A percentile compares a stretch with the other conserved stretches of the same genome.
These are phyloP conservation scores for Penicillium verrucosum DNA, from an alignment of 2,329 filamentous ascomycete genomes.

Conservation along the genomic window DNA sequence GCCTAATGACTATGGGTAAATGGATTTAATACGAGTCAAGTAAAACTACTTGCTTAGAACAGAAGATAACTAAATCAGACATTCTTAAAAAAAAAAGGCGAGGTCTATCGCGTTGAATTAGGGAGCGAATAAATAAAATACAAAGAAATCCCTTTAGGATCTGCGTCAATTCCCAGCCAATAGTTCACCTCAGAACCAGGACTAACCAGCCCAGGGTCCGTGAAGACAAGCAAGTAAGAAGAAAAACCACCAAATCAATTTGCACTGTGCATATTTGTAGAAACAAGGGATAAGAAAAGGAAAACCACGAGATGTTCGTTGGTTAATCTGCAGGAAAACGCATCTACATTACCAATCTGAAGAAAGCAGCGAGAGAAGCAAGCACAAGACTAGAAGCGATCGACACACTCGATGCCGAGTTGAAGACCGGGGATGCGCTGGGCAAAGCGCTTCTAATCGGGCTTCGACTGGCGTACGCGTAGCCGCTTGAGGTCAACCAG, in stretches of 20 bases:
- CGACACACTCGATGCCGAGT: conserved; percentile 12
- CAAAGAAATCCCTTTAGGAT: conserved; percentile 3
- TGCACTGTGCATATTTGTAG: conserved; percentile 6
- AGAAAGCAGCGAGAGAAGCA: conserved; percentile 12
- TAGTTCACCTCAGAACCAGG: not conserved
- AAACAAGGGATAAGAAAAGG: not conserved
- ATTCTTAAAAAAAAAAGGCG: conserved; percentile 3
- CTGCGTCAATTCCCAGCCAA: conserved; percentile 3
- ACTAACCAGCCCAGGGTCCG: not conserved
- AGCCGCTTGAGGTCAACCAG: conserved; percentile 5
- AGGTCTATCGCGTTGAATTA: conserved; percentile 13
- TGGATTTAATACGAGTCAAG: too few species aligned
- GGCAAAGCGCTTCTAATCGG: not conserved
- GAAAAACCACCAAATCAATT: not conserved
- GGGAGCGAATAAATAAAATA: conserved; percentile 14
- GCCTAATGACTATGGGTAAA: too few species aligned
- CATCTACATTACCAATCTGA: conserved; percentile 12
- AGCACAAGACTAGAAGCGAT: conserved; percentile 13
- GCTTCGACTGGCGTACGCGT: conserved; percentile 2
- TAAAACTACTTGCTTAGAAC: not conserved
- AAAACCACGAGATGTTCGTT: not conserved
- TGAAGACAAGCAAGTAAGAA: not conserved
- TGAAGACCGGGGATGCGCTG: conserved; percentile 13
- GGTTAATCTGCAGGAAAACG: not conserved
- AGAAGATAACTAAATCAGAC: not conserved